phyloP scores from a whole-genome alignment of 2,329 filamentous ascomycete genomes.

The Cryphonectria japonica region DNA sequence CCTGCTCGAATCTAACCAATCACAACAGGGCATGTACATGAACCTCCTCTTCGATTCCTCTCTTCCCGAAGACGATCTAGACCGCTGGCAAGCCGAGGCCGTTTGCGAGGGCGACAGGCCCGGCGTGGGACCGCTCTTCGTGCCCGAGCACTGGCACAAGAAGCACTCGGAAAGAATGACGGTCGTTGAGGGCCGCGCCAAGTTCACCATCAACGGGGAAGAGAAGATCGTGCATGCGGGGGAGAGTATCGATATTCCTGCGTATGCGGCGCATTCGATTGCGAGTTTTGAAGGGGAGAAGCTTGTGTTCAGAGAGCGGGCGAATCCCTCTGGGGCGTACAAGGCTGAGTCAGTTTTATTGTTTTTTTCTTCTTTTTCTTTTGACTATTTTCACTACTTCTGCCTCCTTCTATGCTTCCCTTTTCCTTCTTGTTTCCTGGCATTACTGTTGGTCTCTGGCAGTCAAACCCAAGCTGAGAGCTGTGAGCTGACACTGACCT shows the following conservation, averaged over 20 bases:
- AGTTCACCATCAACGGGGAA: slow-evolving; percentile 13
- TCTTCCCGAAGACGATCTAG: not conserved
- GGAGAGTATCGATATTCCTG: slow-evolving; percentile 5
- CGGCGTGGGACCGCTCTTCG: not conserved
- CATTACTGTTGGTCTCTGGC: not conserved
- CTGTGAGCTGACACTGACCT: not conserved
- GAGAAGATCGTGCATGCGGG: not conserved
- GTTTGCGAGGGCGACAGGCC: slow-evolving; percentile 5
- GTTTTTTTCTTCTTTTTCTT: not conserved
- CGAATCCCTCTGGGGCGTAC: slow-evolving; percentile 19
- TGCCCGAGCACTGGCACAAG: slow-evolving; percentile 21
- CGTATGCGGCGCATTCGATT: slow-evolving; percentile 1
- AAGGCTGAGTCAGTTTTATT: slow-evolving; percentile 15
- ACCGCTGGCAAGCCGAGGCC: slow-evolving; percentile 12
- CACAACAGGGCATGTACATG: slow-evolving; percentile 1
- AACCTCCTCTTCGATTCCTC: slow-evolving; percentile 11
- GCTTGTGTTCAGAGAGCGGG: slow-evolving; percentile 13
- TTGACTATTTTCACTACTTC: not conserved
- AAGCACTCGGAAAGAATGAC: slow-evolving; percentile 8
- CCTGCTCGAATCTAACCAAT: not conserved
- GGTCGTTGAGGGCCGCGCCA: slow-evolving; percentile 15
- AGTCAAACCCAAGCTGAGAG: not conserved
- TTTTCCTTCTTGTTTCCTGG: not conserved
- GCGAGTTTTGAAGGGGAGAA: slow-evolving; percentile 15
- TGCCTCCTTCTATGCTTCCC: not conserved